A percentile compares a stretch with the other conserved stretches of the same genome.
These are phyloP conservation scores for Suillus clintonianus DNA, from an alignment of 768 basidiomycete genomes.

Conservation along the genomic window DNA sequence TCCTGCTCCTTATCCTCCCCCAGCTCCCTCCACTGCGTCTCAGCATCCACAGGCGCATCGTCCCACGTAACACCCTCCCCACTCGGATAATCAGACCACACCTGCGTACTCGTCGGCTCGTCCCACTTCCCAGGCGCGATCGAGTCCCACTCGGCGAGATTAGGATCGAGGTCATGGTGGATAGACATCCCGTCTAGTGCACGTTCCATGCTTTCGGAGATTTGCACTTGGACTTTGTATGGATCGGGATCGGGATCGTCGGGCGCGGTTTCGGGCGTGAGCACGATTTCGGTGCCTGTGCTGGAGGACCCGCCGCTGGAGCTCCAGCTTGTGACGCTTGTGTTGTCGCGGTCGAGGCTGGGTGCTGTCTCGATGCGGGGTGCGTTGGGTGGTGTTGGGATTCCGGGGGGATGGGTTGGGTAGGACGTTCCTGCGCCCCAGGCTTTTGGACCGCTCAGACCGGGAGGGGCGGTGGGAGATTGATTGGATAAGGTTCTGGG, in stretches of 20 bases:
- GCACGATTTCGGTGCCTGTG: slow-evolving; percentile 30
- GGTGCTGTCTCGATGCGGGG: neutral
- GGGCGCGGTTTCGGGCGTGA: slow-evolving; percentile 21
- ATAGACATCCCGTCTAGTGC: slow-evolving; percentile 29
- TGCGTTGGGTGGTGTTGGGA: slow-evolving; percentile 5
- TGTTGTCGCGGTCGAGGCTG: slow-evolving; percentile 11
- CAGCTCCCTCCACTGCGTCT: slow-evolving; percentile 19
- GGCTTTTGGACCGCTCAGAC: slow-evolving; percentile 9
- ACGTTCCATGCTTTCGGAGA: slow-evolving; percentile 29
- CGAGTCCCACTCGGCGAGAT: slow-evolving; percentile 20
- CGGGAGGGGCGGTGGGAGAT: slow-evolving; percentile 10
- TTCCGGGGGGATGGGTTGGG: slow-evolving; percentile 14
- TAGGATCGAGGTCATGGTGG: slow-evolving; percentile 12
- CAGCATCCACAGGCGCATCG: slow-evolving; percentile 21
- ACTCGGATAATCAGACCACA: neutral
- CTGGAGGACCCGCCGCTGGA: slow-evolving; percentile 21
- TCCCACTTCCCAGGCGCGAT: slow-evolving; percentile 28
- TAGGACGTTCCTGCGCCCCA: slow-evolving; percentile 13
- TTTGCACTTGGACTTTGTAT: slow-evolving; percentile 18
- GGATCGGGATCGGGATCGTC: no score
- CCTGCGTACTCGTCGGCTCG: neutral
- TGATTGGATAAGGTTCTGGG: slow-evolving; percentile 3
- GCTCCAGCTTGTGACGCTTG: slow-evolving; percentile 21
- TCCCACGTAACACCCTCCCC: slow-evolving; percentile 10
- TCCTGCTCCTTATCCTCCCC: slow-evolving; percentile 3